Conservation (phyloP, 129 eudicot genomes). For the Centaurea solstitialis region DNA sequence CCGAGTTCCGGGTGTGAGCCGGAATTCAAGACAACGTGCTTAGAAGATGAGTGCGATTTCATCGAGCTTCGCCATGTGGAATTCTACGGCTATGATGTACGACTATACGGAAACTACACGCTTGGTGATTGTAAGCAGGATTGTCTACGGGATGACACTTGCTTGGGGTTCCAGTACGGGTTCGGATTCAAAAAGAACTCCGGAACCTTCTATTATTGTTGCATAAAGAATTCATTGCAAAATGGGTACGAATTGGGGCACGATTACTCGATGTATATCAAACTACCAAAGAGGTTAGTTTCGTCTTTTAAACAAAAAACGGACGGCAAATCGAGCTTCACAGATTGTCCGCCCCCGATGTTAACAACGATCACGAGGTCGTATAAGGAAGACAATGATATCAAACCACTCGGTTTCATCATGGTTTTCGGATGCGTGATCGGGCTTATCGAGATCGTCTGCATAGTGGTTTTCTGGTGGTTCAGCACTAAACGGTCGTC, state of each 20-base stretch:
- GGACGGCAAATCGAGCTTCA: neutral
- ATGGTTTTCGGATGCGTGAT: too few relatives aligned
- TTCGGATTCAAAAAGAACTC: neutral
- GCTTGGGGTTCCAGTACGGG: slow-evolving; percentile 37
- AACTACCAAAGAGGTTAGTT: slow-evolving; percentile 2
- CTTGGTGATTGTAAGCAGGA: slow-evolving; percentile 11
- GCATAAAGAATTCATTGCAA: too few relatives aligned
- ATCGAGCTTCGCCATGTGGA: too few relatives aligned
- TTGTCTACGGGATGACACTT: slow-evolving; percentile 10
- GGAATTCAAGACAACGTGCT: too few relatives aligned
- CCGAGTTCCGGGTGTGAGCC: too few relatives aligned
- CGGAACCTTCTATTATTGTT: slow-evolving; percentile 4
- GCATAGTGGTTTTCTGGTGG: too few relatives aligned
- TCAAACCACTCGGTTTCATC: too few relatives aligned
- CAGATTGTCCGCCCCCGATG: neutral
- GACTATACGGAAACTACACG: neutral
- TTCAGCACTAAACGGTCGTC: too few relatives aligned
- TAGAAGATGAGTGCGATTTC: too few relatives aligned
- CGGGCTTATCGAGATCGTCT: too few relatives aligned
- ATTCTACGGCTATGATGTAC: slow-evolving; percentile 19
- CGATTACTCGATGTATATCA: neutral
- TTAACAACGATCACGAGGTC: too few relatives aligned
- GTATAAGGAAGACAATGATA: too few relatives aligned
- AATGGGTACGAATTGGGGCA: slow-evolving; percentile 7
- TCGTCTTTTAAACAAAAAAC: neutral